Conservation (phyloP, 1,284 basidiomycete genomes). For the Lentinus polychrous region DNA sequence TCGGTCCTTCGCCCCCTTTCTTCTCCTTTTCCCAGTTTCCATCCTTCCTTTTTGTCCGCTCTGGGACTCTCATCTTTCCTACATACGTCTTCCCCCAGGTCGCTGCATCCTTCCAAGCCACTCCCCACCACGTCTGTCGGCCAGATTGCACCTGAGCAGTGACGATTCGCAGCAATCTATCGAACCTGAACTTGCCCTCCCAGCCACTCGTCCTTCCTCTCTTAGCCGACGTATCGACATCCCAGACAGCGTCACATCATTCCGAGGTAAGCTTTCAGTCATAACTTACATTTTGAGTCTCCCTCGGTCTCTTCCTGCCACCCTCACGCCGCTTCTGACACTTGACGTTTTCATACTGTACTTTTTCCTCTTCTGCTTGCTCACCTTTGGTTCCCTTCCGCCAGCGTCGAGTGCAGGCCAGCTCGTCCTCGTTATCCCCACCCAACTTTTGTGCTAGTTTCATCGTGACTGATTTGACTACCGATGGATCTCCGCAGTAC, state of each 20-base stretch:
- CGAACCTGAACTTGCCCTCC: not conserved
- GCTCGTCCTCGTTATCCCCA: slow-evolving; percentile 4
- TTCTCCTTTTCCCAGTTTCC: not conserved
- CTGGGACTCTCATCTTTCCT: not conserved
- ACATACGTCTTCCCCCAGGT: not conserved
- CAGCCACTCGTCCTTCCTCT: not conserved
- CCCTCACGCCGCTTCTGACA: not conserved
- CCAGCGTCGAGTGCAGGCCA: slow-evolving; percentile 7
- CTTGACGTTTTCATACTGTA: not conserved
- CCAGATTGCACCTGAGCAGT: not conserved
- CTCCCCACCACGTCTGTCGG: not conserved
- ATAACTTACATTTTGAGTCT: not conserved
- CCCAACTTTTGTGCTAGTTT: not conserved
- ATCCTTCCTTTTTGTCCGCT: too few relatives aligned
- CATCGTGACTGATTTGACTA: not conserved
- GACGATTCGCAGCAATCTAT: not conserved
- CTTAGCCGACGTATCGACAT: not conserved
- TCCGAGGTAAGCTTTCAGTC: slow-evolving; percentile 4
- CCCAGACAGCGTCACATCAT: slow-evolving; percentile 2
- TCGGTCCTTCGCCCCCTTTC: not conserved
- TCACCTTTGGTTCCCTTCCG: not conserved
- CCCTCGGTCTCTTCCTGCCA: not conserved
- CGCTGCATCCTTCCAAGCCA: not conserved
- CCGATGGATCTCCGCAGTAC: slow-evolving; percentile 2
- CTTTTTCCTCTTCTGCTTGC: not conserved